Base-by-base conservation (phyloP, 1,139 yeast species). In the Yamadazyma sp. region DNA sequence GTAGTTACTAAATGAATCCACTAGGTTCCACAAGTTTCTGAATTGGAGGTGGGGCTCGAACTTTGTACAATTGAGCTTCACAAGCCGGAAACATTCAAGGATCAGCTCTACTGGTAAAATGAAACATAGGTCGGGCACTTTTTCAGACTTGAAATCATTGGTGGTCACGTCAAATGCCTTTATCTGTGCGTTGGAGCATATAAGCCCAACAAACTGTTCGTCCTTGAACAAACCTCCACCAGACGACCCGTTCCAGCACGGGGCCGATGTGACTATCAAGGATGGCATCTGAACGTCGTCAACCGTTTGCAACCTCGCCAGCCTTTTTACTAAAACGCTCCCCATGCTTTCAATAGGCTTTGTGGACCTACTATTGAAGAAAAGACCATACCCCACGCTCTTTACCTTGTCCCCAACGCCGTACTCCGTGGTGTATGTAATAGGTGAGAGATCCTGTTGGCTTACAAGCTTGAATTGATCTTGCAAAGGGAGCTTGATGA, bases 231-330 rank as follows among this genome's bases (percentile, higher is more conserved):
- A 55, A 0, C 83, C 87, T 0, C 91, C 91, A 0, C 91, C 91
- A 1, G 86, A 79, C 2, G 88, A 81, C 0, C 91, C 91, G 50
- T 83, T 82, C 87, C 88, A 83, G 57, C 88, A 83, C 9, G 81
- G 71, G 0, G 87, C 74, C 0, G 86, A 74, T 0, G 80, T 66
- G 0, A 81, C 61, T 1, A 80, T 49, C 59, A 83, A 55, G 0
- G 73, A 63, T 1, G 64, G 60, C 3, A 49, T 38, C 6, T 30
- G 15, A n/a, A 39, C 33, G 3, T 37, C 30, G 5, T 39, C 39
- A 18, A 17, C 30, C 3, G 6, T 11, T 29, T 36, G 40, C 17
- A 45, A 36, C 22, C 14, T 31, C 2, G 33, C 27, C 4, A 6
- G 16, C 20, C 29, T 31, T 26, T 27, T 43, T 33, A n/a, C 30